These are phyloP conservation scores for Magnolia kwangsiensis DNA, from an alignment of 164 flowering plant species.

Conservation along the genomic window DNA sequence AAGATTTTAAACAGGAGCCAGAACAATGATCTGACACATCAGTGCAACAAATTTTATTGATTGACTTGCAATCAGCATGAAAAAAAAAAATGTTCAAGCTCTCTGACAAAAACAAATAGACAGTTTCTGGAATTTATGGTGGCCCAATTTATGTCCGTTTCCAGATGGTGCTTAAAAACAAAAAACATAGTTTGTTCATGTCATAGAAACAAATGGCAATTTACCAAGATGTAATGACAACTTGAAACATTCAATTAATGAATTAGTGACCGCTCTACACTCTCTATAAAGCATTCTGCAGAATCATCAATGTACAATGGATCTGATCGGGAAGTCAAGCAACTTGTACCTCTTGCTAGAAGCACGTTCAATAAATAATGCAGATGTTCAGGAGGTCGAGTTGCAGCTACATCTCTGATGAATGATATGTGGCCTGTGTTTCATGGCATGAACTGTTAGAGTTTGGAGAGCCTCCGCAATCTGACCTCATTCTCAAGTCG, in stretches of 20 bases:
- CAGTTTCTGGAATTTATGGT: background rate
- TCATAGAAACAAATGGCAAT: background rate
- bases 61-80: background rate
- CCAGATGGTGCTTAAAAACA: background rate
- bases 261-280: no score
- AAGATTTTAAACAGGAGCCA: background rate
- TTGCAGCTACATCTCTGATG: constrained; percentile 63
- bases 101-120: background rate
- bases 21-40: background rate
- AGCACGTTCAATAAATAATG: constrained; percentile 55
- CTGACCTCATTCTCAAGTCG: background rate
- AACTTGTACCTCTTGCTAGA: constrained; percentile 55
- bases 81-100: background rate
- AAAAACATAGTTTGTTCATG: no score
- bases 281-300: background rate
- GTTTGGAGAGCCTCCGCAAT: background rate
- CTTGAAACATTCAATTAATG: background rate
- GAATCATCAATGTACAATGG: background rate
- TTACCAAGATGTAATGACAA: background rate
- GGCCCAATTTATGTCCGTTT: background rate
- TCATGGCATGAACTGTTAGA: constrained; percentile 8
- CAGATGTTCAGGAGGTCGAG: constrained; percentile 67
- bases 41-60: background rate
- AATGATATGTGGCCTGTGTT: constrained; percentile 67
- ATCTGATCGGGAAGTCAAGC: background rate